phyloP scores from a whole-genome alignment of 2,329 filamentous ascomycete species.

The Alternaria tenuissima region DNA sequence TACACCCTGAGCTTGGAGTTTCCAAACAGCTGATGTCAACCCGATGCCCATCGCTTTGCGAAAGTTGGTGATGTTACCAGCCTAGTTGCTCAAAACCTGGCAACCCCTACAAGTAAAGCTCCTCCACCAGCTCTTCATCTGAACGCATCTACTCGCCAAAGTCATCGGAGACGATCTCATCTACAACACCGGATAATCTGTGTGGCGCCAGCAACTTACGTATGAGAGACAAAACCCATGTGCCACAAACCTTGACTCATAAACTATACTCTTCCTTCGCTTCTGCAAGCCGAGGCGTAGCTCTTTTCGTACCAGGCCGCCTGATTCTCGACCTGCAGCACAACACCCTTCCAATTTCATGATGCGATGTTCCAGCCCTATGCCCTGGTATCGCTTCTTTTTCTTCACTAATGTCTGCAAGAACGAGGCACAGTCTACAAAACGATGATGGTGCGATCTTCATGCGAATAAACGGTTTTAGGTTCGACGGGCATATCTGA shows the following conservation, averaged over 20 bases:
- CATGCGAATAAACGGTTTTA: neutral
- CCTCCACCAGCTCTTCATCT: neutral
- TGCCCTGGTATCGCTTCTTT: neutral
- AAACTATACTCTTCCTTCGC: neutral
- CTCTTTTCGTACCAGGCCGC: neutral
- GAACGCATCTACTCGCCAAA: neutral
- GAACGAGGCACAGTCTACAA: conserved; percentile 1
- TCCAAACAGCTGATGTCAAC: neutral
- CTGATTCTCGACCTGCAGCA: conserved; percentile 3
- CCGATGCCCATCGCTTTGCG: neutral
- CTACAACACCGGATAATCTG: neutral
- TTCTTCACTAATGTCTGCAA: neutral
- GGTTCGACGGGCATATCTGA: neutral
- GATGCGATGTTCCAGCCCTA: neutral
- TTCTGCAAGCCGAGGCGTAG: conserved; percentile 2
- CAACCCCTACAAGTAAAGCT: neutral
- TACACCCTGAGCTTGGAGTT: neutral
- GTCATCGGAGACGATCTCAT: neutral
- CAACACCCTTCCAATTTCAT: neutral
- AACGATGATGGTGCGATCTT: neutral
- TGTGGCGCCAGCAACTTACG: neutral
- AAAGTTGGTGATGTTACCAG: neutral
- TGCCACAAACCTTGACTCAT: neutral
- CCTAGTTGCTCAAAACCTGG: neutral
- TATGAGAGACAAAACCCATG: neutral